These are phyloP conservation scores for Coemansia sp. DNA, from an alignment of 192 early-diverging fungal species.

Conservation along the genomic window DNA sequence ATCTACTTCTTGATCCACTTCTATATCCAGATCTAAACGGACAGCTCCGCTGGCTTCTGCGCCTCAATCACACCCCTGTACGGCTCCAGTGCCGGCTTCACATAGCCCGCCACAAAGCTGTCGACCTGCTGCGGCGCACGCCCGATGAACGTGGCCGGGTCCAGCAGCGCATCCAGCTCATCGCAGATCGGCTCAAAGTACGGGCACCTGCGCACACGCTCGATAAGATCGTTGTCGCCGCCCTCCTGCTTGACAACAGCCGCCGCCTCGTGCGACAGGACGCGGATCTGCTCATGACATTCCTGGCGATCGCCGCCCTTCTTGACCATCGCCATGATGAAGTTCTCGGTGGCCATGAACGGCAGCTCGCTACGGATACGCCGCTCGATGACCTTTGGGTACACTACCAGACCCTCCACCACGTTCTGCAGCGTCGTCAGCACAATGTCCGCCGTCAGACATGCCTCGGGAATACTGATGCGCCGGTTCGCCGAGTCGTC, in stretches of 20 bases:
- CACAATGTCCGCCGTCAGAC: slow-evolving; percentile 96
- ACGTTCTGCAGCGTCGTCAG: slow-evolving; percentile 94
- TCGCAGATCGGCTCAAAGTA: slow-evolving; percentile 89
- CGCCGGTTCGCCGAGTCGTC: slow-evolving; percentile 97
- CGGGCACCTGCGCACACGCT: slow-evolving; percentile 72
- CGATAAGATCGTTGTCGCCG: slow-evolving; percentile 92
- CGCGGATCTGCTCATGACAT: slow-evolving; percentile 97
- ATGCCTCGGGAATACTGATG: slow-evolving; percentile 94
- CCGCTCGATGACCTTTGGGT: slow-evolving; percentile 90
- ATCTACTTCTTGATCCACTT: no score
- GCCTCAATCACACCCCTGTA: slow-evolving; percentile 63
- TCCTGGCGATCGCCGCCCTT: slow-evolving; percentile 92
- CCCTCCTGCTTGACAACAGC: slow-evolving; percentile 89
- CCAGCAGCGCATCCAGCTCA: slow-evolving; percentile 74
- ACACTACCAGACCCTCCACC: slow-evolving; percentile 95
- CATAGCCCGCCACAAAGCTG: slow-evolving; percentile 77
- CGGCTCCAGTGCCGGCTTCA: slow-evolving; percentile 77
- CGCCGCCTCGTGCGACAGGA: slow-evolving; percentile 91
- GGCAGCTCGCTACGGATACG: slow-evolving; percentile 93
- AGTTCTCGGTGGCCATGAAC: slow-evolving; percentile 99
- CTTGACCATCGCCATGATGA: slow-evolving; percentile 99
- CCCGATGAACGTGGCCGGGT: slow-evolving; percentile 91
- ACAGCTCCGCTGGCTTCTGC: slow-evolving; percentile 48
- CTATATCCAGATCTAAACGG: no score
- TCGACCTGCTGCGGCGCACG: slow-evolving; percentile 93